Percentiles rank a stretch among this genome's conserved stretches.
phyloP scores from a whole-genome alignment of 2,329 filamentous ascomycete genomes.

The Fusarium mangiferae region DNA sequence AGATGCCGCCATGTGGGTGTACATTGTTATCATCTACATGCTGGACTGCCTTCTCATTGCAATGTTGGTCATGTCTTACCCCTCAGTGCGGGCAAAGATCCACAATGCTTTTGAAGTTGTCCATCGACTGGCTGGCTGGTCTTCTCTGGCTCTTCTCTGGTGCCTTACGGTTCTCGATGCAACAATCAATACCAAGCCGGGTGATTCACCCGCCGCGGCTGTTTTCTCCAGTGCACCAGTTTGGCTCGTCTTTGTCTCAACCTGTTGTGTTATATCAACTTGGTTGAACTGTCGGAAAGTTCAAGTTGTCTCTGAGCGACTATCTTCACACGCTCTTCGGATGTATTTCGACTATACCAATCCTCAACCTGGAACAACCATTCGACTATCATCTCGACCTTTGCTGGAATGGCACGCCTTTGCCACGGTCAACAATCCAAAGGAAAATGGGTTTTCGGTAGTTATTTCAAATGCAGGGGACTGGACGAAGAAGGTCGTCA shows the following conservation, averaged over 20 bases:
- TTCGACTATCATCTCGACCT: conserved; percentile 67
- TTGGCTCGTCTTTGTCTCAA: conserved; percentile 72
- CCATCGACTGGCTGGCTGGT: conserved; percentile 33
- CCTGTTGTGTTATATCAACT: conserved; percentile 70
- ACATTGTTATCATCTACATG: conserved; percentile 26
- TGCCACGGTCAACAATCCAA: conserved; percentile 71
- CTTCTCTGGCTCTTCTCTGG: conserved; percentile 27
- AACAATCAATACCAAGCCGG: conserved; percentile 64
- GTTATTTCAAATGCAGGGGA: conserved; percentile 76
- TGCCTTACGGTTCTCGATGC: conserved; percentile 60
- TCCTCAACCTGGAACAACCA: conserved; percentile 55
- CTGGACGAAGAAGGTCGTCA: conserved; percentile 69
- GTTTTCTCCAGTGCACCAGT: conserved; percentile 56
- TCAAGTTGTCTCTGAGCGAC: conserved; percentile 66
- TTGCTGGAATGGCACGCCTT: conserved; percentile 77
- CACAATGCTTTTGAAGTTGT: conserved; percentile 31
- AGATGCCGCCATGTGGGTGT: conserved; percentile 1
- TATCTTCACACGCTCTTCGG: conserved; percentile 75
- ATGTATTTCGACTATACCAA: conserved; percentile 72
- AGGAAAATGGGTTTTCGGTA: conserved; percentile 65
- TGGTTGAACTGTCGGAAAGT: conserved; percentile 76
- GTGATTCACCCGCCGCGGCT: conserved; percentile 10
- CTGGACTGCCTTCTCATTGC: conserved; percentile 18
- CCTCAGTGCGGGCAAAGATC: conserved; percentile 16
- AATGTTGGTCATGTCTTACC: conserved; percentile 32